A percentile compares a stretch with the other conserved stretches of the same genome.
phyloP scores from a whole-genome alignment of 306 rosid species.

The Clitoria ternatea region DNA sequence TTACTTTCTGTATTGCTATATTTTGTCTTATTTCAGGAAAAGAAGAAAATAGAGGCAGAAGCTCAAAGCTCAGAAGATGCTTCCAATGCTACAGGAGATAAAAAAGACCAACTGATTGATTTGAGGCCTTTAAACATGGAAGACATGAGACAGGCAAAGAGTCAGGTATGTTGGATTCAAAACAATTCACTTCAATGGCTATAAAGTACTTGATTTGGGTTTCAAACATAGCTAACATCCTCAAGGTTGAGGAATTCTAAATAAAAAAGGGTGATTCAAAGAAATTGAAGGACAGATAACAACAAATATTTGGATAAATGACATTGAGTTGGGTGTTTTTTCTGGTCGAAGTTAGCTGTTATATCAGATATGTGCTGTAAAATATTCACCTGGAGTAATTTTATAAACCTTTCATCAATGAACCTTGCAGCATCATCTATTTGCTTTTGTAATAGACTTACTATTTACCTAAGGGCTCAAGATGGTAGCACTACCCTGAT shows the following conservation, averaged over 20 bases:
- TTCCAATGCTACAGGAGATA: conserved; percentile 41
- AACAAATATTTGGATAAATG: not conserved
- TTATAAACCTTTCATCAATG: not conserved
- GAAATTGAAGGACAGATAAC: not conserved
- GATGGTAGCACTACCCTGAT: not conserved
- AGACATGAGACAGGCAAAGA: conserved; percentile 79
- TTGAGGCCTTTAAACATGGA: conserved; percentile 75
- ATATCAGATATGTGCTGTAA: not conserved
- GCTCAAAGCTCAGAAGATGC: conserved; percentile 42
- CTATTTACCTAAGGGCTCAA: not conserved
- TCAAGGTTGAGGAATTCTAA: not conserved
- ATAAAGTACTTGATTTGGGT: not conserved
- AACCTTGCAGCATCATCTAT: not conserved
- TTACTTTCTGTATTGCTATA: not conserved
- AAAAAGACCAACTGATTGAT: conserved; percentile 45
- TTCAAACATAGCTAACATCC: not conserved
- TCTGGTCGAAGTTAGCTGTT: not conserved
- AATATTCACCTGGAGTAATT: not conserved
- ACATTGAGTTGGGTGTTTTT: not conserved
- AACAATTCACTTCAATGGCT: not conserved
- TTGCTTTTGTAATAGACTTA: not conserved
- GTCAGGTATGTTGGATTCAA: conserved; percentile 45
- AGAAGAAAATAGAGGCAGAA: conserved; percentile 44
- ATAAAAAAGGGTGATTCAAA: not conserved
- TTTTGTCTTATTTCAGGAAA: conserved; percentile 42